Evolutionary conservation across 352 stramenopile genomes (phyloP).

Genomic region (Phytophthora fragariae): DNA sequence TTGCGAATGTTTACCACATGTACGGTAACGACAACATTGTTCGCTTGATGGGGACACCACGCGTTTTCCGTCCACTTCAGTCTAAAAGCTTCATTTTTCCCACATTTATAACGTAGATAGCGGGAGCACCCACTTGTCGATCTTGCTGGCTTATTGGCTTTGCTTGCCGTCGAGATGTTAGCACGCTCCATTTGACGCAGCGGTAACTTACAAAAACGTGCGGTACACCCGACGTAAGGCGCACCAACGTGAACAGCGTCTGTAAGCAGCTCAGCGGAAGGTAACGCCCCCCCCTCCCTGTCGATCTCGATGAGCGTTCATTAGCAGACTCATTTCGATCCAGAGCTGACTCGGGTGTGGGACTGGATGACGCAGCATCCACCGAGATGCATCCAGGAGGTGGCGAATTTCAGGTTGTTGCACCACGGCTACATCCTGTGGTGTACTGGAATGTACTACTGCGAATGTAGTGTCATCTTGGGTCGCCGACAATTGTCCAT

Average conservation of each 20-base stretch:
- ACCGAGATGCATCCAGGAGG: no score
- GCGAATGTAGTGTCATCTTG: no score
- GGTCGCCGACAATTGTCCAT: no score
- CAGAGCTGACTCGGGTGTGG: no score
- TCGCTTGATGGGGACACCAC: neutral
- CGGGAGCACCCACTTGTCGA: neutral
- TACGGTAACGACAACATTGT: conserved; percentile 6
- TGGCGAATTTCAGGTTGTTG: no score
- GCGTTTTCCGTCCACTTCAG: conserved; percentile 1
- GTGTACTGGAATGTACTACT: no score
- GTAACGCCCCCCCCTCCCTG: no score
- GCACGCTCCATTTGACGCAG: neutral
- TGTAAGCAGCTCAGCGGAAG: neutral
- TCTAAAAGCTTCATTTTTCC: neutral
- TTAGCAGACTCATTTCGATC: no score
- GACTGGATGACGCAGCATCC: no score
- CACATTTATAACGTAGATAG: neutral
- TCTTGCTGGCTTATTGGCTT: neutral
- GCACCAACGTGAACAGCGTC: neutral
- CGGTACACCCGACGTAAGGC: neutral
- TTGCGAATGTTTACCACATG: neutral
- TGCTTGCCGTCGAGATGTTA: neutral
- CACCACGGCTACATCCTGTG: no score
- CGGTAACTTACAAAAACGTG: neutral
- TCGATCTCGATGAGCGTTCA: no score